Base-by-base conservation (phyloP, 2,329 filamentous ascomycete species). In the Xylaria multiplex region DNA sequence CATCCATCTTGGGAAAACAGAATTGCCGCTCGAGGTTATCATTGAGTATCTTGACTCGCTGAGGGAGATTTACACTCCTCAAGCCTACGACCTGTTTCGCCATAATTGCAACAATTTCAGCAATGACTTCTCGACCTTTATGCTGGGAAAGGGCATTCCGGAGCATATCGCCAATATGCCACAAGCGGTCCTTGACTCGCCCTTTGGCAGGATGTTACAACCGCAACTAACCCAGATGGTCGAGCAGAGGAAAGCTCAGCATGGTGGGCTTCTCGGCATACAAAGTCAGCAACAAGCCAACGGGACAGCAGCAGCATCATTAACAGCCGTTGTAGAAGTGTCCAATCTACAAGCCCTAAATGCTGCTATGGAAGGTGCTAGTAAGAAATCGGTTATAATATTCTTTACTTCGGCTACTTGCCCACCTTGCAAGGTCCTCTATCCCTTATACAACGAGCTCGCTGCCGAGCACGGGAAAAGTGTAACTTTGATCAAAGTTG, bases 31-130 rank as follows among this genome's bases (percentile, higher is more conserved):
- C 73, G 93, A 97, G 50, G 86, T 96, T 1, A 89, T 98, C 35
- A 81, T 92, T 67, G 93, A 97, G 73, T 98, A 97, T 75, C 81
- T 99, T 1, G 91, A 96, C 62, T 96, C 93, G 4, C 76, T 98
- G 56, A 90, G 90, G 67, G 84, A 90, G 1, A 90, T 96, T 11
- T 99, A 96, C 76, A 97, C 93, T 0, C 83, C 91, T 8, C 67
- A 93, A 87, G 91, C 92, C 0, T 98, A 98, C 75, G 93, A 97
- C 75, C 82, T 97, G 5, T 97, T 87, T 77, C 92, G 81, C 73
- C 93, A 97, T 79, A 99, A 99, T 77, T 98, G 95, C 82, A 99
- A 98, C 81, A 97, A 97, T 79, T 99, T 98, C 79, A 93, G 92
- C 3, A 95, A 98, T 75, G 93, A 97, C 67, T 90, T 98, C 71